phyloP scores from a whole-genome alignment of 192 early-diverging fungal genomes.

The Linnemannia hyalina region DNA sequence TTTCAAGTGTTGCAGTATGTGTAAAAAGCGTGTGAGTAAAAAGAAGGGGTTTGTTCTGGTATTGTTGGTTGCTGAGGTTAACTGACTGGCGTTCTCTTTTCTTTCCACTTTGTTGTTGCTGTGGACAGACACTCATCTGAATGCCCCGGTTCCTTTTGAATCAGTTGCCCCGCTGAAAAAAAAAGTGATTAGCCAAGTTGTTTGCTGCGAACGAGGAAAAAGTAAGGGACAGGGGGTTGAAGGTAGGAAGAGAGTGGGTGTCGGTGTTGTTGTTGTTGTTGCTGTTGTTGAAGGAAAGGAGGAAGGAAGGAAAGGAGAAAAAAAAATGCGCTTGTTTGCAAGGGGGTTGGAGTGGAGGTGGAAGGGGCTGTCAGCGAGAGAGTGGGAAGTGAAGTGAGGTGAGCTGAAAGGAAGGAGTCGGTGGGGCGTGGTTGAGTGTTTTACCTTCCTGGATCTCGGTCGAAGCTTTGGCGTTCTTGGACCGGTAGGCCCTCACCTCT shows the following conservation, averaged over 20 bases:
- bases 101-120: neutral
- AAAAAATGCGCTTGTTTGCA: constrained; percentile 4
- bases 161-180: neutral
- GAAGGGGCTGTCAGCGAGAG: neutral
- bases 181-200: neutral
- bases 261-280: neutral
- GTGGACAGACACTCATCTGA: neutral
- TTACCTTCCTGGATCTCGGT: constrained; percentile 48
- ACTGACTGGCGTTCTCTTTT: neutral
- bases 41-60: neutral
- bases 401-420: no score
- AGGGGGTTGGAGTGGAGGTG: neutral
- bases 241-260: no score
- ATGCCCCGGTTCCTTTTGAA: neutral
- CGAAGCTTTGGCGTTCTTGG: constrained; percentile 38
- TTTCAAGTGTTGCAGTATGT: neutral
- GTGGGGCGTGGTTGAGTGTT: neutral
- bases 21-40: neutral
- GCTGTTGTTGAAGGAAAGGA: neutral
- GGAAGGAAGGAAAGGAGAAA: neutral
- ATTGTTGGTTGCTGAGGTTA: neutral
- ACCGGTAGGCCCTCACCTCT: constrained; percentile 14
- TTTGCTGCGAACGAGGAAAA: neutral
- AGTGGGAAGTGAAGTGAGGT: neutral
- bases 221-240: neutral